Base-by-base conservation (phyloP, 2,329 filamentous ascomycete genomes). In the Nigrospora osmanthi region DNA sequence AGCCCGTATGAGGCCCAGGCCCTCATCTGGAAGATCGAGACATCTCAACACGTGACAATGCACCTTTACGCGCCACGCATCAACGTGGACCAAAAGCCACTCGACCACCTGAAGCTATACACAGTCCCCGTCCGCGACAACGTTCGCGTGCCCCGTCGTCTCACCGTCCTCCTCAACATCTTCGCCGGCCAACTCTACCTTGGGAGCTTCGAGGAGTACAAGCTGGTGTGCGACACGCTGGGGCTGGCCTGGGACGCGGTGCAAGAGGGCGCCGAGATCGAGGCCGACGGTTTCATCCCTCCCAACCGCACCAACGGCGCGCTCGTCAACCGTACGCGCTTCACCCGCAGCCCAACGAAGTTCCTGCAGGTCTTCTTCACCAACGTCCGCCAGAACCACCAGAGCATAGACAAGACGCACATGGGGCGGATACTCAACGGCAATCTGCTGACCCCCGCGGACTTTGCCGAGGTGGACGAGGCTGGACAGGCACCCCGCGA, bases 131-230 rank as follows among this genome's bases (percentile, higher is more conserved):
- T 46, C 9, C 13, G 7, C 14, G 30, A 47, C 15, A n/a, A 33
- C 19, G 11, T 17, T n/a, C 47, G 49, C 10, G 36, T 52, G 10
- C 49, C 57, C 11, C 42, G 37, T 15, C 17, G 30, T 1, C 45
- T 55, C n/a, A 42, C 52, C n/a, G 48, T 48, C 9, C 67, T 77
- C 44, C 67, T 88, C 0, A 83, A 84, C 36, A 61, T 88, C 0
- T 87, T 89, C 43, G 68, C 85, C 0, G 85, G 84, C 0, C 80
- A 85, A 44, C 66, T 87, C 0, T 88, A 87, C 51, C 65, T 87
- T 10, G 58, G 56, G 0, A 71, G 66, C 0, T 76, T 69, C 35
- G 47, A 63, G 0, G 73, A 85, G 42, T 89, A 87, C 49, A 50
- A 57, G 0, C 56, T 63, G 1, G 55, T 73, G 0, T 83, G 79